These are phyloP conservation scores for Suillus subaureus DNA, from an alignment of 768 basidiomycete species.

Conservation along the genomic window DNA sequence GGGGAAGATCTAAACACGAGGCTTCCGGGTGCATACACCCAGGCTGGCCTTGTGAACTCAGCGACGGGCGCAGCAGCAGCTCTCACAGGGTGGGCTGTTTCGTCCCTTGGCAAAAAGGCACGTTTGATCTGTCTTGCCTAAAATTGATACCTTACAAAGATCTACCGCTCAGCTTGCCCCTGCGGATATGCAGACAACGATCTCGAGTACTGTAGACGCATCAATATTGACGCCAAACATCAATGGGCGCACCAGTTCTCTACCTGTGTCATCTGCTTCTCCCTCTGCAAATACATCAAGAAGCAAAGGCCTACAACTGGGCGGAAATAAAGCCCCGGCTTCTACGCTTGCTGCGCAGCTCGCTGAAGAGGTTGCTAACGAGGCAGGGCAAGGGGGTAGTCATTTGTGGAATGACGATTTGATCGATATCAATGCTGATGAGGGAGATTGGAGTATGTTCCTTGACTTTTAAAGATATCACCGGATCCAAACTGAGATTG, in stretches of 20 bases:
- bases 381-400: slow-evolving; percentile 34
- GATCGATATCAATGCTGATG: slow-evolving; percentile 92
- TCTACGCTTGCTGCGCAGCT: slow-evolving; percentile 52
- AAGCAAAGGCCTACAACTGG: slow-evolving; percentile 70
- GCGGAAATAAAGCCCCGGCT: slow-evolving; percentile 50
- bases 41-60: slow-evolving; percentile 64
- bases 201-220: slow-evolving; percentile 45
- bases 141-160: not conserved
- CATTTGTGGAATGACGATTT: slow-evolving; percentile 80
- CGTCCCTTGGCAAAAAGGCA: slow-evolving; percentile 84
- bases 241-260: not conserved
- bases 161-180: slow-evolving; percentile 55
- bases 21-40: slow-evolving; percentile 32
- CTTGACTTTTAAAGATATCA: not conserved
- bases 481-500: not conserved
- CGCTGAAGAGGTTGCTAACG: slow-evolving; percentile 55
- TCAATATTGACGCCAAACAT: slow-evolving; percentile 45
- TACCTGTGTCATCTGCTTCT: slow-evolving; percentile 2
- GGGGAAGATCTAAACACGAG: slow-evolving; percentile 29
- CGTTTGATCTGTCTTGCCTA: slow-evolving; percentile 3
- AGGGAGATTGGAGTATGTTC: slow-evolving; percentile 89
- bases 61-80: slow-evolving; percentile 92
- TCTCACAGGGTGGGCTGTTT: slow-evolving; percentile 95
- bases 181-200: slow-evolving; percentile 72
- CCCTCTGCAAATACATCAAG: slow-evolving; percentile 32